Evolutionary conservation across 2,329 filamentous ascomycete species (phyloP).

Genomic region (Colletotrichum lupini): DNA sequence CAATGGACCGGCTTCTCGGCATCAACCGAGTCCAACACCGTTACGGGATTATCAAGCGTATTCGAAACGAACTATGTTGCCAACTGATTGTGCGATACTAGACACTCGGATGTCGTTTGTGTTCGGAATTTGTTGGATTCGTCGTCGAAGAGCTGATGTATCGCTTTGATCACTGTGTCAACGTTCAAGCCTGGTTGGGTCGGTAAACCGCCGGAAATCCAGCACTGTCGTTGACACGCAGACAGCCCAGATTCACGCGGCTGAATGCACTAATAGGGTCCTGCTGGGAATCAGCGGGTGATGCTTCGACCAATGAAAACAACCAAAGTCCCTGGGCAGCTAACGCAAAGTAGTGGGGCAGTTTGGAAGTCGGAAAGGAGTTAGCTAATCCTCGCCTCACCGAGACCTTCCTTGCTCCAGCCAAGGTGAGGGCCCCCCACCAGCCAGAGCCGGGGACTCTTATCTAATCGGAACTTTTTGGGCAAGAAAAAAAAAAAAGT

Average conservation of each 20-base stretch:
- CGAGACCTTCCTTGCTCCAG: background rate
- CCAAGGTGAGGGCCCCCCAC: background rate
- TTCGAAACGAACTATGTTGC: background rate
- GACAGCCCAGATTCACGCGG: slow-evolving; percentile 18
- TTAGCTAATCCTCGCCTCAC: slow-evolving; percentile 21
- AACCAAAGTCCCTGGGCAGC: slow-evolving; percentile 19
- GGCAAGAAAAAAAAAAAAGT: slow-evolving; percentile 15
- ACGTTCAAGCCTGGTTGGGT: slow-evolving; percentile 6
- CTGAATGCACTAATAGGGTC: slow-evolving; percentile 31
- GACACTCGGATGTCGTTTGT: background rate
- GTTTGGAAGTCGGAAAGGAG: background rate
- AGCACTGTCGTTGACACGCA: slow-evolving; percentile 11
- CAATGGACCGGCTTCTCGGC: slow-evolving; percentile 32
- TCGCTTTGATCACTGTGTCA: slow-evolving; percentile 8
- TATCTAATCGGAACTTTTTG: slow-evolving; percentile 38
- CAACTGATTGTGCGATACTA: background rate
- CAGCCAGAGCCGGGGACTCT: background rate
- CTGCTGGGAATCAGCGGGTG: slow-evolving; percentile 4
- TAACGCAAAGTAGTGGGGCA: slow-evolving; percentile 28
- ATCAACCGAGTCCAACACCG: slow-evolving; percentile 25
- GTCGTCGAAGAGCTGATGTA: background rate
- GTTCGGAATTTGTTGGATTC: background rate
- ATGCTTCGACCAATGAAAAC: slow-evolving; percentile 9
- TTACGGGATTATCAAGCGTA: slow-evolving; percentile 3
- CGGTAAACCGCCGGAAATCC: slow-evolving; percentile 24